A percentile compares a stretch with the other conserved stretches of the same genome.
These are phyloP conservation scores for Terana coerulea DNA, from an alignment of 768 basidiomycete genomes.

Conservation along the genomic window DNA sequence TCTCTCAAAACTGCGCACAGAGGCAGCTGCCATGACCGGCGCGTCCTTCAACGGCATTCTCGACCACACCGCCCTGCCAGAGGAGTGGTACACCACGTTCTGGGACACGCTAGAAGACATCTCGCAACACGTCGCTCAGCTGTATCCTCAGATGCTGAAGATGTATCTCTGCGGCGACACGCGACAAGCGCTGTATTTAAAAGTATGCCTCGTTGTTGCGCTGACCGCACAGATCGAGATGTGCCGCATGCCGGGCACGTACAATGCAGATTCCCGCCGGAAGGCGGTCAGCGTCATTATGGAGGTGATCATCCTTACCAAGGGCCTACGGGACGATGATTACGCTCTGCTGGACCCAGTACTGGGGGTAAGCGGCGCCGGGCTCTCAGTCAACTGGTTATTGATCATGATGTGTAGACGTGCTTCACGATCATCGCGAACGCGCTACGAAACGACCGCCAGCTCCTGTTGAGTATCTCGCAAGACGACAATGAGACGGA, in stretches of 20 bases:
- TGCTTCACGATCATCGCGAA: slow-evolving; percentile 22
- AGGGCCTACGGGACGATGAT: slow-evolving; percentile 22
- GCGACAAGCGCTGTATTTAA: slow-evolving; percentile 17
- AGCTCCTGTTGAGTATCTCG: not conserved
- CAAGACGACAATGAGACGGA: slow-evolving; percentile 2
- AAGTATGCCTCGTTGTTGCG: slow-evolving; percentile 21
- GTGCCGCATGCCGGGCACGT: slow-evolving; percentile 18
- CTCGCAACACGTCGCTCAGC: slow-evolving; percentile 14
- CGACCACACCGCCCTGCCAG: slow-evolving; percentile 1
- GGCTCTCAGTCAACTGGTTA: not conserved
- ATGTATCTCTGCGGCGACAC: slow-evolving; percentile 18
- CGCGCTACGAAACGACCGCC: slow-evolving; percentile 16
- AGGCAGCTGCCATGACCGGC: slow-evolving; percentile 7
- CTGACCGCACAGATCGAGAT: slow-evolving; percentile 22
- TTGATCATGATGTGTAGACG: slow-evolving; percentile 10
- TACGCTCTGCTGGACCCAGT: slow-evolving; percentile 22
- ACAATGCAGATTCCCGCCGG: slow-evolving; percentile 21
- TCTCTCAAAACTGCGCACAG: slow-evolving; percentile 11
- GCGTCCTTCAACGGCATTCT: slow-evolving; percentile 1
- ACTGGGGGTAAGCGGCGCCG: slow-evolving; percentile 16
- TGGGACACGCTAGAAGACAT: slow-evolving; percentile 22
- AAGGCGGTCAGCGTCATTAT: slow-evolving; percentile 18
- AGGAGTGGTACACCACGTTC: slow-evolving; percentile 21
- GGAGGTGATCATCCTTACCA: slow-evolving; percentile 22
- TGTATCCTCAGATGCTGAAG: slow-evolving; percentile 20